Conservation (phyloP, 2,329 filamentous ascomycete genomes). For the Penicillium aurantiogriseum region DNA sequence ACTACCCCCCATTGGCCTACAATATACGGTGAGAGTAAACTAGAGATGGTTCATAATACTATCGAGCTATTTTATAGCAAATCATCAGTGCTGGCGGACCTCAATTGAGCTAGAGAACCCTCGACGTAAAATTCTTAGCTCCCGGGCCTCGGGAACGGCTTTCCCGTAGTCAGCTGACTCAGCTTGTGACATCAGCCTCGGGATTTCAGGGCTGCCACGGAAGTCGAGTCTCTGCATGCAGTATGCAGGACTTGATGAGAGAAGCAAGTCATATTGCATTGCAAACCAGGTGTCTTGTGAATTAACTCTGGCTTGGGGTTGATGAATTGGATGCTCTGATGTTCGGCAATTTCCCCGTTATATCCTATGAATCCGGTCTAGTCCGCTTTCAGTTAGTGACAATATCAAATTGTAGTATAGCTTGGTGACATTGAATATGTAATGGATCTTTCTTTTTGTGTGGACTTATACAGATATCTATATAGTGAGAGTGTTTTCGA, state of each 20-base stretch:
- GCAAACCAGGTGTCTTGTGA: background rate
- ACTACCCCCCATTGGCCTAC: constrained; percentile 11
- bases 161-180: constrained; percentile 24
- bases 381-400: constrained; percentile 3
- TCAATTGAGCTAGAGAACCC: constrained; percentile 7
- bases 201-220: background rate
- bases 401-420: background rate
- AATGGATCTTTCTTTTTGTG: background rate
- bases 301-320: background rate
- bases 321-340: background rate
- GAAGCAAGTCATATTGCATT: constrained; percentile 6
- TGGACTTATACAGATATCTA: background rate
- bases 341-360: background rate
- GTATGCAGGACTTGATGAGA: background rate
- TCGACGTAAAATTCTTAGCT: constrained; percentile 24
- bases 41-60: background rate
- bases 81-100: background rate
- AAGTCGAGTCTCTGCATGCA: constrained; percentile 1
- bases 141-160: constrained; percentile 22
- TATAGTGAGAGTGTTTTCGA: accelerated
- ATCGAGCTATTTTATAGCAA: constrained; percentile 3
- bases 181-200: constrained; percentile 17
- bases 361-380: background rate
- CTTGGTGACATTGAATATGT: background rate
- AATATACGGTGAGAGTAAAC: constrained; percentile 6